phyloP scores from a whole-genome alignment of 345 rosid species.

The Trapa bicornis region DNA sequence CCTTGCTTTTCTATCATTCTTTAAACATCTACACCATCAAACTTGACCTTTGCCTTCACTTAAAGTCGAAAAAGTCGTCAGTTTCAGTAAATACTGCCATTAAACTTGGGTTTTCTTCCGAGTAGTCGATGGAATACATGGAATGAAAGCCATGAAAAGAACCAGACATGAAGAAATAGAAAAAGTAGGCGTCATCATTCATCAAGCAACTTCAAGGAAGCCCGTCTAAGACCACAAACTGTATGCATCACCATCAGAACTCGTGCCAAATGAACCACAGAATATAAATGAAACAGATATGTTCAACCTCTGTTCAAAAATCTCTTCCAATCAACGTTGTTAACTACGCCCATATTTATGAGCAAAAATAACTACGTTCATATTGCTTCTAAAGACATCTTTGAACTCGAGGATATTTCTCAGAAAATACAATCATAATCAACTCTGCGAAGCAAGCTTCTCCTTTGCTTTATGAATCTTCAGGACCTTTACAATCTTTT shows the following conservation, averaged over 20 bases:
- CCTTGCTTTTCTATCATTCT: background rate
- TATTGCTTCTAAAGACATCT: background rate
- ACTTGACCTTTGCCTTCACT: background rate
- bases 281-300: background rate
- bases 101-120: too few relatives aligned
- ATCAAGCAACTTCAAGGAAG: background rate
- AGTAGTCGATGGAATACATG: too few relatives aligned
- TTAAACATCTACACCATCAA: background rate
- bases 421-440: slow-evolving; percentile 1
- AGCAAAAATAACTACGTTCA: background rate
- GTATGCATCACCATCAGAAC: background rate
- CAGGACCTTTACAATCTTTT: slow-evolving; percentile 16
- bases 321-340: background rate
- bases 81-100: too few relatives aligned
- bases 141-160: too few relatives aligned
- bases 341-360: background rate
- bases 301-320: background rate
- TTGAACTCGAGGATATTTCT: background rate
- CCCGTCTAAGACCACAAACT: background rate
- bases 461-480: slow-evolving; percentile 36
- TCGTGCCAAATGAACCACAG: background rate
- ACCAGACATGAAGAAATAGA: background rate
- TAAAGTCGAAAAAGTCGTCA: too few relatives aligned
- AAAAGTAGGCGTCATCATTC: background rate
- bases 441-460: slow-evolving; percentile 22